Evolutionary conservation across 192 early-diverging fungal species (phyloP).

Genomic region (Gonapodya prolifera): DNA sequence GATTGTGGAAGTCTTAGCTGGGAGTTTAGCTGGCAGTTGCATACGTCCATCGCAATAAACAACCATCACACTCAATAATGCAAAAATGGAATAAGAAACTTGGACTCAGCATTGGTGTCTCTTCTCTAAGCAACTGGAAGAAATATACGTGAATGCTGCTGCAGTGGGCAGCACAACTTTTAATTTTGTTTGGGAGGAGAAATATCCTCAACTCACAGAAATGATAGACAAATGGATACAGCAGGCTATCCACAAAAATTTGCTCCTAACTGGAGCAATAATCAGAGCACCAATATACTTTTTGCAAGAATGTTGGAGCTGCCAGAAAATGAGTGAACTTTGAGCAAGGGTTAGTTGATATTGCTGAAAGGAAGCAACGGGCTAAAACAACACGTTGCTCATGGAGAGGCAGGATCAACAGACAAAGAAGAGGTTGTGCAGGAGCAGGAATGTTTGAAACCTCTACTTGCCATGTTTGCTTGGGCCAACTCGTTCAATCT

Average conservation of each 20-base stretch:
- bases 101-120: neutral
- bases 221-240: neutral
- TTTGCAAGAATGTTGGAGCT: neutral
- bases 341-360: neutral
- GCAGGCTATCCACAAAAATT: neutral
- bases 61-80: no score
- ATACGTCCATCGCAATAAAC: no score
- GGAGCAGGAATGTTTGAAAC: neutral
- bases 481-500: neutral
- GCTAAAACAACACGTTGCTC: neutral
- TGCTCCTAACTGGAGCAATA: neutral
- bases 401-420: neutral
- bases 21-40: no score
- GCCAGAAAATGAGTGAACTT: neutral
- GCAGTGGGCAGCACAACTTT: neutral
- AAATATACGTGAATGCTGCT: neutral
- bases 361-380: neutral
- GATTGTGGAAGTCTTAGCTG: no score
- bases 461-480: neutral
- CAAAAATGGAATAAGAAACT: conserved; percentile 1
- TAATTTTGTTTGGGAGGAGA: neutral
- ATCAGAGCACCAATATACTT: neutral
- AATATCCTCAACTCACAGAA: neutral
- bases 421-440: neutral
- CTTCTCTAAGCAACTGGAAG: neutral